A percentile compares a stretch with the other conserved stretches of the same genome.
phyloP scores from a whole-genome alignment of 305 asterid genomes.

The Fraxinus sp. region DNA sequence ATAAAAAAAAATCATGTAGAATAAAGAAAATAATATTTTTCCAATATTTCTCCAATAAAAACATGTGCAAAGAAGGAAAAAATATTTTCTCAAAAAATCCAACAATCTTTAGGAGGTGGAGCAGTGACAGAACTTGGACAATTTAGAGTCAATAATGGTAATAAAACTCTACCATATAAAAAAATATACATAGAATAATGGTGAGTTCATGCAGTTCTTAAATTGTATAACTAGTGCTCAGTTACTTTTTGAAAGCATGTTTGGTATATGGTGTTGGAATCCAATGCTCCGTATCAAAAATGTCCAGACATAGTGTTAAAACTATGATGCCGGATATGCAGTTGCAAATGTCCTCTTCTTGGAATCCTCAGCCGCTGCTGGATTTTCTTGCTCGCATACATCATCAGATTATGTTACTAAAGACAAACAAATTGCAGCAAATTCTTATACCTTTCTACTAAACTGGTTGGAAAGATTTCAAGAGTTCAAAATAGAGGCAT shows the following conservation, averaged over 20 bases:
- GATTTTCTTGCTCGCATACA: not conserved
- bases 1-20: too few species aligned
- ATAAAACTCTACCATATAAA: constrained; percentile 7
- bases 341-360: not conserved
- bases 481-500: constrained; percentile 32
- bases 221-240: not conserved
- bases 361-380: not conserved
- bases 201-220: not conserved
- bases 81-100: too few species aligned
- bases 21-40: too few species aligned
- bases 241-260: not conserved
- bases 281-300: not conserved
- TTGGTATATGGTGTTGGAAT: not conserved
- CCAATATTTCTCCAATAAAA: too few species aligned
- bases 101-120: constrained; percentile 18
- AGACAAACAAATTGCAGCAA: not conserved
- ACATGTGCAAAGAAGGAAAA: too few species aligned
- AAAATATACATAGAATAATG: constrained; percentile 24
- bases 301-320: not conserved
- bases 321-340: not conserved
- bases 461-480: constrained; percentile 41
- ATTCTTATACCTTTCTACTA: not conserved
- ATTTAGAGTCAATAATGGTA: constrained; percentile 24
- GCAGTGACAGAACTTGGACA: constrained; percentile 26
- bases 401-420: not conserved